These are phyloP conservation scores for Tuber calosporum DNA, from an alignment of 495 filamentous ascomycete species.

Conservation along the genomic window DNA sequence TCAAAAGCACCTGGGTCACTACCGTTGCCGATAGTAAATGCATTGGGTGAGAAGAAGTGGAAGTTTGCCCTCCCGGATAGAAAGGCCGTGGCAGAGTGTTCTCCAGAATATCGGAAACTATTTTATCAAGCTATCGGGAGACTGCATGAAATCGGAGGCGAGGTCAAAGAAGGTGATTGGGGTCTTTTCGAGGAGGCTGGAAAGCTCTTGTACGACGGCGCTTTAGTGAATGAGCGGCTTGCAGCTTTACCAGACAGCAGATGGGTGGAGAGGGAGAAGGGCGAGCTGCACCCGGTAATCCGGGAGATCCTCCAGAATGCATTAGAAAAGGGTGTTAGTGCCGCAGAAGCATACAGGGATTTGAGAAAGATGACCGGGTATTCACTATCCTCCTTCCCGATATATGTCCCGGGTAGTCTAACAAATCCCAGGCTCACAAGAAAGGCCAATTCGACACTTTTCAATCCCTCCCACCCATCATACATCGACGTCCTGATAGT, in stretches of 20 bases:
- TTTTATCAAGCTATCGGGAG: constrained; percentile 46
- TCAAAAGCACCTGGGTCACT: constrained; percentile 47
- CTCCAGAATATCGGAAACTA: constrained; percentile 44
- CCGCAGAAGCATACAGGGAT: constrained; percentile 54
- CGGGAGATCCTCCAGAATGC: constrained; percentile 49
- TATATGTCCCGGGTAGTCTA: neutral
- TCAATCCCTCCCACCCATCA: constrained; percentile 22
- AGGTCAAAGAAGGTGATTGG: constrained; percentile 50
- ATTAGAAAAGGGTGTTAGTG: constrained; percentile 46
- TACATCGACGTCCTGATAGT: constrained; percentile 56
- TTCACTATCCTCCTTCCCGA: neutral
- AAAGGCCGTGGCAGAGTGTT: constrained; percentile 48
- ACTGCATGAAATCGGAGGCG: constrained; percentile 49
- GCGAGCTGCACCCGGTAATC: constrained; percentile 53
- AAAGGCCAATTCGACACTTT: constrained; percentile 18
- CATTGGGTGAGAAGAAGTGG: constrained; percentile 48
- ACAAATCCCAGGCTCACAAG: constrained; percentile 19
- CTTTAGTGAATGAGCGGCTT: constrained; percentile 53
- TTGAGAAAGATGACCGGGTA: constrained; percentile 28
- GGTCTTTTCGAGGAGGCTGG: constrained; percentile 51
- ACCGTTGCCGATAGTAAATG: constrained; percentile 49
- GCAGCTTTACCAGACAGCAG: constrained; percentile 46
- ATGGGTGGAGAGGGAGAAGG: constrained; percentile 44
- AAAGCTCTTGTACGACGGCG: constrained; percentile 53
- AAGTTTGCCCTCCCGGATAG: constrained; percentile 52